Evolutionary conservation across 805 yeast species (phyloP), one percentile per base, ranked within the genome.

Genomic region (Starmerella stigmatis): DNA sequence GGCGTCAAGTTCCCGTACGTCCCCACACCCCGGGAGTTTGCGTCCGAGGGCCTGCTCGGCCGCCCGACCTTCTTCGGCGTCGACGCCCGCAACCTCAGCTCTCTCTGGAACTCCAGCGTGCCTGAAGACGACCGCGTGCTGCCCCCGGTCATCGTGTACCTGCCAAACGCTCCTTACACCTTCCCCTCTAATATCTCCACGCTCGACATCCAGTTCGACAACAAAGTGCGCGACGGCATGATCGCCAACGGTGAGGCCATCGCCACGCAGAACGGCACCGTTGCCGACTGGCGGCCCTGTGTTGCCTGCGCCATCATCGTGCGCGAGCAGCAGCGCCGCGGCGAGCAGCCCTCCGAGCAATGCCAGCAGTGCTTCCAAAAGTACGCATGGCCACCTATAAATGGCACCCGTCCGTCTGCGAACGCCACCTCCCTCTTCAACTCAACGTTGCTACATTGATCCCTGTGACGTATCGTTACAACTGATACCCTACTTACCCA

Each of bases 21-120:
- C 15, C 49, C 51, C 10, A 42, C 40, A 6, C 25, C 48, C 10
- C 60, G 67, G 15, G 70, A 81, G 1, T 78, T 80, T 15, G 65
- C 66, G 43, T 56, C 64, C 52, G 57, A 64, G 51, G 78, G 79
- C 46, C 19, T 42, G 25, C 26, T 27, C 12, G 31, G 27, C 27
- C 71, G 64, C 42, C 95, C 96, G 11, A 65, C 78, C 0, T 85
- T 86, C 61, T 81, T 86, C 57, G 96, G 96, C 3, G 86, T 95
- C 62, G 67, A 78, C 58, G 68, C 62, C 1, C 78, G 78, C 53
- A 63, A 29, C 22, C 28, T 30, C 26, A 22, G 20, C 23, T 78
- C 60, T 72, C 83, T 7, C n/a, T 67, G 86, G 26, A 15, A 10
- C 4, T 12, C 33, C 20, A 20, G 16, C 20, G 20, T 16, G 20